Conservation (phyloP, 2,329 filamentous ascomycete genomes). For the Hymenoscyphus linearis region DNA sequence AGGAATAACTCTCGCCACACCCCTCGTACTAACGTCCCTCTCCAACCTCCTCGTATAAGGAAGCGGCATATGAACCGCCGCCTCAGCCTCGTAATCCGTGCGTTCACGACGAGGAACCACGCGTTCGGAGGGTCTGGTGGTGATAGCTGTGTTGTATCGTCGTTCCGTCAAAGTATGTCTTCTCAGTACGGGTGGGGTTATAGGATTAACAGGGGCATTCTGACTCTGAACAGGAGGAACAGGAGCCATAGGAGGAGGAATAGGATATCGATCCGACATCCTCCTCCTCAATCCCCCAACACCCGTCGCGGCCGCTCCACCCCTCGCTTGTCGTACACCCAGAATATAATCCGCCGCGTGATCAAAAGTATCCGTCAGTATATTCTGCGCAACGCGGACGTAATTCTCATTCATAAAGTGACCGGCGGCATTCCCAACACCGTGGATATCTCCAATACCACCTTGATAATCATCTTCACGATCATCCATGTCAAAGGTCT, state of each 20-base stretch:
- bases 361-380: conserved; percentile 31
- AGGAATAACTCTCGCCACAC: not conserved
- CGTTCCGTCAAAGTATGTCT: conserved; percentile 26
- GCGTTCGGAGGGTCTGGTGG: conserved; percentile 18
- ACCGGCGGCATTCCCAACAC: conserved; percentile 45
- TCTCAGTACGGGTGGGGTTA: conserved; percentile 21
- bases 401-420: conserved; percentile 61
- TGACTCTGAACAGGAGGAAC: not conserved
- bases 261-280: conserved; percentile 22
- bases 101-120: conserved; percentile 24
- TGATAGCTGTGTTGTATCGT: conserved; percentile 17
- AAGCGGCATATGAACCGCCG: conserved; percentile 20
- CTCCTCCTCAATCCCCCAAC: conserved; percentile 2
- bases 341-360: conserved; percentile 33
- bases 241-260: not conserved
- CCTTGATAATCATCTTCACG: conserved; percentile 36
- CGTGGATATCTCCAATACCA: conserved; percentile 39
- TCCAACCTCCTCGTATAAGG: conserved; percentile 14
- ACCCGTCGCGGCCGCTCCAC: conserved; percentile 12
- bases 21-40: not conserved
- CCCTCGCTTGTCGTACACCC: conserved; percentile 23
- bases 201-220: conserved; percentile 2
- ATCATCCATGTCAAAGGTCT: conserved; percentile 36
- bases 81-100: conserved; percentile 26
- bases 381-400: conserved; percentile 33